Percentiles rank a stretch among this genome's conserved stretches.
These are phyloP conservation scores for Pythium rishiriense DNA, from an alignment of 352 stramenopile species.

Conservation along the genomic window DNA sequence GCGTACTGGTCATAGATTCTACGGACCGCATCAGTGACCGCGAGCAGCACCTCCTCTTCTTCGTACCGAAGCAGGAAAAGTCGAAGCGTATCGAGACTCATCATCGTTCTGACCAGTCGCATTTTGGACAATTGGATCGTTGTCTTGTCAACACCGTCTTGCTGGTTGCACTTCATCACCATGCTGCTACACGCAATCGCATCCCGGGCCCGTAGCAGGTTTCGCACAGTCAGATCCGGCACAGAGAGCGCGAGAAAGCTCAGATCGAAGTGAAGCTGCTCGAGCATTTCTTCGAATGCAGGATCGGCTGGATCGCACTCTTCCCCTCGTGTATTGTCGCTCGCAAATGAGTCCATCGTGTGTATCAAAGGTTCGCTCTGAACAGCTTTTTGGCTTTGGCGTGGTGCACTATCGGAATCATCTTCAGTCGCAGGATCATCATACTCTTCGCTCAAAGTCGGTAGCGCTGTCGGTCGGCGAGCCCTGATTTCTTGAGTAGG, in stretches of 20 bases:
- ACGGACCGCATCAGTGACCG: slow-evolving; percentile 29
- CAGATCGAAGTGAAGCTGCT: slow-evolving; percentile 32
- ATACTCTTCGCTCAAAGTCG: slow-evolving; percentile 21
- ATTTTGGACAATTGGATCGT: slow-evolving; percentile 10
- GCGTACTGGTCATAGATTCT: slow-evolving; percentile 29
- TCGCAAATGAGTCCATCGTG: no score
- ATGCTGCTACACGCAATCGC: slow-evolving; percentile 17
- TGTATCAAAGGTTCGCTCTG: no score
- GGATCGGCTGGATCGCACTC: no score
- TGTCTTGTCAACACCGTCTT: not conserved
- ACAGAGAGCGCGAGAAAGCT: slow-evolving; percentile 33
- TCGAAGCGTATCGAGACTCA: slow-evolving; percentile 46
- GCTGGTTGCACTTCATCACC: not conserved
- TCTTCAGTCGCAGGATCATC: slow-evolving; percentile 12
- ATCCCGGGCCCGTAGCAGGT: slow-evolving; percentile 35
- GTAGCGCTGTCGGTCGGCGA: slow-evolving; percentile 7
- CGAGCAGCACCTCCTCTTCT: slow-evolving; percentile 27
- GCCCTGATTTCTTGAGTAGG: not conserved
- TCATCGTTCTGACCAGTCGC: slow-evolving; percentile 33
- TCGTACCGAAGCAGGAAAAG: slow-evolving; percentile 38
- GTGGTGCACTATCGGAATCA: not conserved
- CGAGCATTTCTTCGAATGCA: slow-evolving; percentile 37
- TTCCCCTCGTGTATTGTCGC: no score
- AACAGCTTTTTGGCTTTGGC: no score
- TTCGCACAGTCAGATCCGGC: slow-evolving; percentile 29